Evolutionary conservation across 2,329 filamentous ascomycete species (phyloP), one percentile per base, ranked within the genome.

Genomic region (Sclerotinia spermophila): DNA sequence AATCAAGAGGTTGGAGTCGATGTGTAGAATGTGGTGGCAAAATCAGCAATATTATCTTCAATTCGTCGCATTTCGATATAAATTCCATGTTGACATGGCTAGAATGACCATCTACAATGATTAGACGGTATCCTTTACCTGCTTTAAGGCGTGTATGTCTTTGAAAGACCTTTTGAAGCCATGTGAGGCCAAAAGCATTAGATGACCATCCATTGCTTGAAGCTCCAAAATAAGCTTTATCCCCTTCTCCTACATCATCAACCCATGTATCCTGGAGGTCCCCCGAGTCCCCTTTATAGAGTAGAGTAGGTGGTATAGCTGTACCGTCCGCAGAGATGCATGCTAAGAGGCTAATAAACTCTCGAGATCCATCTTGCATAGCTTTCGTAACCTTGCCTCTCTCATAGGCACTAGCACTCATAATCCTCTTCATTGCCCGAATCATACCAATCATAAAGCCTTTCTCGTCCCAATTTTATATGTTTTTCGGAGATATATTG

Each of bases 41-140:
- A 48, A 48, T 48, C 21, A 48, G 11, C 5, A 48, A 1, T 3
- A 48, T n/a, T 5, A 48, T 48, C 45, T 48, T 48, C 8, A 48
- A 48, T 48, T 48, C 8, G 11, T 48, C 10, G 24, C 10, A 48
- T 48, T 48, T 48, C 2, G 24, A n/a, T 53, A 53, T 53, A 19
- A 53, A 53, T 19, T 30, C 27, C 15, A 53, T 30, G 19, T 53
- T 53, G 0, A 76, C 69, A 72, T 74, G 21, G 21, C 30, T 59
- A 24, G 17, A 59, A 7, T 59, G 8, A 38, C 17, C 1, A 59
- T 59, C 21, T 11, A 59, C 2, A 59, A 59, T 59, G 17, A 59
- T 15, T 24, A 59, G 7, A 59, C 5, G 7, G 11, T 38, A 59
- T 13, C n/a, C 17, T 24, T 19, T 2, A 24, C 15, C 15, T 35